phyloP scores from a whole-genome alignment of 257 asterid species.

The Oldenlandia corymbosa region DNA sequence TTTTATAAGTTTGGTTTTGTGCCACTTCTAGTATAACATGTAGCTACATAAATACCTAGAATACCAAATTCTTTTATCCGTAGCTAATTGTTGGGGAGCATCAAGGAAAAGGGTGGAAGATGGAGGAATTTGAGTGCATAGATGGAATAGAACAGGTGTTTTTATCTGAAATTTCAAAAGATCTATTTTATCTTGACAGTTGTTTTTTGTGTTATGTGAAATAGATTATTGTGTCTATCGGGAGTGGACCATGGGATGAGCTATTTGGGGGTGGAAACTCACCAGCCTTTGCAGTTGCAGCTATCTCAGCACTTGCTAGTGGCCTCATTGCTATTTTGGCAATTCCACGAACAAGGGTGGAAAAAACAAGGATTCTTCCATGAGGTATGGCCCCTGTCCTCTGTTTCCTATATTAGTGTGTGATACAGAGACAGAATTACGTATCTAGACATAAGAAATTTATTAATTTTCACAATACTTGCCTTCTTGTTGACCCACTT shows the following conservation, averaged over 20 bases:
- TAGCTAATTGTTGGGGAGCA: not conserved
- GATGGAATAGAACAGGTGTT: not conserved
- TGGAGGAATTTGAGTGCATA: not conserved
- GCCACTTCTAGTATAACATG: too few relatives aligned
- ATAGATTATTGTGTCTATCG: slow-evolving; percentile 71
- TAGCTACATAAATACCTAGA: not conserved
- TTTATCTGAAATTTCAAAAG: not conserved
- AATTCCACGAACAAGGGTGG: slow-evolving; percentile 72
- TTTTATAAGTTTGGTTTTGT: not conserved
- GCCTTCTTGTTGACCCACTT: not conserved
- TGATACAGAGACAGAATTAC: not conserved
- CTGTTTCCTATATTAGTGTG: not conserved
- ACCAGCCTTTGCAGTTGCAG: slow-evolving; percentile 66
- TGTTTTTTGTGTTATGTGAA: slow-evolving; percentile 18
- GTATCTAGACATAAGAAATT: too few relatives aligned
- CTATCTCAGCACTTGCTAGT: slow-evolving; percentile 50
- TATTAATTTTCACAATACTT: too few relatives aligned
- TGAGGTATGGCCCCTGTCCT: slow-evolving; percentile 39
- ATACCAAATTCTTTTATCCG: not conserved
- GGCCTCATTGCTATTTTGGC: slow-evolving; percentile 80
- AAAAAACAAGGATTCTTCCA: slow-evolving; percentile 43
- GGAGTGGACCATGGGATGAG: slow-evolving; percentile 54
- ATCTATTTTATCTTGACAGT: not conserved
- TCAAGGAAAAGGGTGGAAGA: not conserved
- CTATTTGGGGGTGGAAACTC: slow-evolving; percentile 81